Evolutionary conservation across 805 yeast species (phyloP).

Genomic region (Schwanniomyces polymorphus): DNA sequence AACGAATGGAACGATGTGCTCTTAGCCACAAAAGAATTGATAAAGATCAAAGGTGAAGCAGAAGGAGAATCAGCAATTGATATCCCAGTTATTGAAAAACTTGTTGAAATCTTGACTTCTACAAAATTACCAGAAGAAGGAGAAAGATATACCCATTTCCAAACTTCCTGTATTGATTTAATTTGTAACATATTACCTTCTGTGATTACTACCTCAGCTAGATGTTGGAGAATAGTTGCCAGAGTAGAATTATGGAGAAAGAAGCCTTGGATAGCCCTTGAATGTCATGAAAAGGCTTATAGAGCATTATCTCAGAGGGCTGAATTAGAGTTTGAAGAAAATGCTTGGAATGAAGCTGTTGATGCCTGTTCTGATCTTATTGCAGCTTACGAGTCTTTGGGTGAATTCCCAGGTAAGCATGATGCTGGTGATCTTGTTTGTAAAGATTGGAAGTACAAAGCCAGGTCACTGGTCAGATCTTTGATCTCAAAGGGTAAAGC

Average conservation of each 20-base stretch:
- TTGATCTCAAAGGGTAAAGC: constrained; percentile 76
- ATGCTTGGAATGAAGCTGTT: constrained; percentile 74
- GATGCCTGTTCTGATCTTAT: constrained; percentile 76
- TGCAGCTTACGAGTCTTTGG: constrained; percentile 83
- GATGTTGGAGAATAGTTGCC: constrained; percentile 83
- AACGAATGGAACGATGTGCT: constrained; percentile 89
- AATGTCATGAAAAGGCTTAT: constrained; percentile 82
- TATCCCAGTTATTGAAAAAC: constrained; percentile 68
- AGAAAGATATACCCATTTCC: constrained; percentile 56
- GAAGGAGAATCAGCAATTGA: constrained; percentile 70
- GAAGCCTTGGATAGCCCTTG: constrained; percentile 85
- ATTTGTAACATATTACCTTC: constrained; percentile 68
- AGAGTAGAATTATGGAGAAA: constrained; percentile 84
- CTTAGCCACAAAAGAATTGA: constrained; percentile 65
- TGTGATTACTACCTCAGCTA: constrained; percentile 63
- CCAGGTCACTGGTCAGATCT: constrained; percentile 68
- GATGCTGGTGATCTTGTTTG: constrained; percentile 86
- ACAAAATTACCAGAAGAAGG: constrained; percentile 46
- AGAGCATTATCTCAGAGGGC: constrained; percentile 69
- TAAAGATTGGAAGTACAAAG: constrained; percentile 87
- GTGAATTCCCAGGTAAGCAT: constrained; percentile 78
- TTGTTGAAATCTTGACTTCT: constrained; percentile 62
- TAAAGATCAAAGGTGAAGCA: constrained; percentile 55
- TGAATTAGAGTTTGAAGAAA: constrained; percentile 59
- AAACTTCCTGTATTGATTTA: constrained; percentile 66